Conservation (phyloP, 2,329 filamentous ascomycete species). For the Cladophialophora psammophila region DNA sequence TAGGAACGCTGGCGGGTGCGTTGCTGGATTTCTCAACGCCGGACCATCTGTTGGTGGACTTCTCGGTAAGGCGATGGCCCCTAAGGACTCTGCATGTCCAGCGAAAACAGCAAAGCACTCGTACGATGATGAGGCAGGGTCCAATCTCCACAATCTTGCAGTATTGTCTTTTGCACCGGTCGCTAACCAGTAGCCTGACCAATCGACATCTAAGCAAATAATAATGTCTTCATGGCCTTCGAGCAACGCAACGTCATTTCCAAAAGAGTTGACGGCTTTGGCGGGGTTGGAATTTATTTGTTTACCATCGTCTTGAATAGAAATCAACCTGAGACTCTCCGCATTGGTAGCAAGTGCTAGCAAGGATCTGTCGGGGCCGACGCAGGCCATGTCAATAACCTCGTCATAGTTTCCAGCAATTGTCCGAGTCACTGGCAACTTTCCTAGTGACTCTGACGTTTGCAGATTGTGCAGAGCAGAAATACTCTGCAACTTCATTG, state of each 20-base stretch:
- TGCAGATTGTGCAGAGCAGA: conserved; percentile 49
- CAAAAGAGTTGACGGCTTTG: conserved; percentile 62
- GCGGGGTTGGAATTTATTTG: conserved; percentile 24
- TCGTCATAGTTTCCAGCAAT: conserved; percentile 98
- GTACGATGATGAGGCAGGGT: conserved; percentile 76
- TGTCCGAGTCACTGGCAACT: conserved; percentile 69
- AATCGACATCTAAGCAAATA: conserved; percentile 91
- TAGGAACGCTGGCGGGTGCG: conserved; percentile 81
- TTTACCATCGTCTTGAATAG: conserved; percentile 58
- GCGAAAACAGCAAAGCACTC: conserved; percentile 83
- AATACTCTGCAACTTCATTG: conserved; percentile 75
- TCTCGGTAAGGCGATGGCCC: conserved; percentile 84
- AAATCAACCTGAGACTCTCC: conserved; percentile 89
- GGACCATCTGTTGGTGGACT: conserved; percentile 72
- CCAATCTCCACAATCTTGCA: conserved; percentile 86
- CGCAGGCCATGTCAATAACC: conserved; percentile 90
- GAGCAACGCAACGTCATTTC: conserved; percentile 83
- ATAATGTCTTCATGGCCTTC: conserved; percentile 95
- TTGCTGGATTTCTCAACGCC: conserved; percentile 75
- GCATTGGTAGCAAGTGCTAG: conserved; percentile 94
- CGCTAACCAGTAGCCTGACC: conserved; percentile 95
- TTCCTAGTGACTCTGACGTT: conserved; percentile 48
- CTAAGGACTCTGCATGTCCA: conserved; percentile 92
- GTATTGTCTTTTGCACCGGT: conserved; percentile 98
- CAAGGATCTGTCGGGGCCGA: conserved; percentile 79